These are phyloP conservation scores for Trametes cinnabarina DNA, from an alignment of 768 basidiomycete species.

Conservation along the genomic window DNA sequence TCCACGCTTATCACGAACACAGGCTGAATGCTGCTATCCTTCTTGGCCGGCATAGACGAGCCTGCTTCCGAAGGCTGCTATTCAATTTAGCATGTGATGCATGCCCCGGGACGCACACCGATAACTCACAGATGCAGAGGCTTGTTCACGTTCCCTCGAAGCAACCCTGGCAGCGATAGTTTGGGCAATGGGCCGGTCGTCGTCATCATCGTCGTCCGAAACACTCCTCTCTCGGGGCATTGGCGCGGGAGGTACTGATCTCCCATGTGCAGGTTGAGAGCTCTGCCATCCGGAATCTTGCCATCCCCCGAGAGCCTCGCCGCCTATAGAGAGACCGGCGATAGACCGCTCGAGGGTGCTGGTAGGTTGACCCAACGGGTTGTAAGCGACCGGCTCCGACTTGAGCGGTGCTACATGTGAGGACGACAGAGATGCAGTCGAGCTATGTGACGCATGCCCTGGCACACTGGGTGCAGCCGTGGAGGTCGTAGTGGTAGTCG, in stretches of 20 bases:
- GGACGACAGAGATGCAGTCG: slow-evolving; percentile 20
- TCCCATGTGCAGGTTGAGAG: slow-evolving; percentile 24
- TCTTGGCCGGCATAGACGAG: slow-evolving; percentile 18
- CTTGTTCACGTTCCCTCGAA: slow-evolving; percentile 17
- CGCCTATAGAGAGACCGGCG: slow-evolving; percentile 47
- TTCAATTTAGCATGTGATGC: not conserved
- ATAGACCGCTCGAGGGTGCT: slow-evolving; percentile 33
- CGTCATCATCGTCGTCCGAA: slow-evolving; percentile 36
- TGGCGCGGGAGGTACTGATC: slow-evolving; percentile 29
- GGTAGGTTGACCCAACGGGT: slow-evolving; percentile 32
- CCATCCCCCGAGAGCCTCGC: slow-evolving; percentile 51
- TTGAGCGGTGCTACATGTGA: slow-evolving; percentile 9
- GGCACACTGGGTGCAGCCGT: slow-evolving; percentile 27
- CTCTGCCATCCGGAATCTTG: slow-evolving; percentile 52
- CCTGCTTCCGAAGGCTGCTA: not conserved
- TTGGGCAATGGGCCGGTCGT: slow-evolving; percentile 29
- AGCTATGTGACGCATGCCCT: slow-evolving; percentile 19
- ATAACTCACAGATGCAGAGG: slow-evolving; percentile 16
- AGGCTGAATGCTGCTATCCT: slow-evolving; percentile 54
- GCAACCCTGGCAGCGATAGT: slow-evolving; percentile 23
- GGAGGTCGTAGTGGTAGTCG: slow-evolving; percentile 38
- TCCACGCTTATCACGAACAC: slow-evolving; percentile 88
- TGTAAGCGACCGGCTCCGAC: slow-evolving; percentile 19
- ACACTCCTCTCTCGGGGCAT: slow-evolving; percentile 15
- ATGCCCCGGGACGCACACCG: not conserved